Percentiles rank a stretch among this genome's conserved stretches.
Conservation (phyloP, 2,329 filamentous ascomycete species). For the Bipolaris gigantea region DNA sequence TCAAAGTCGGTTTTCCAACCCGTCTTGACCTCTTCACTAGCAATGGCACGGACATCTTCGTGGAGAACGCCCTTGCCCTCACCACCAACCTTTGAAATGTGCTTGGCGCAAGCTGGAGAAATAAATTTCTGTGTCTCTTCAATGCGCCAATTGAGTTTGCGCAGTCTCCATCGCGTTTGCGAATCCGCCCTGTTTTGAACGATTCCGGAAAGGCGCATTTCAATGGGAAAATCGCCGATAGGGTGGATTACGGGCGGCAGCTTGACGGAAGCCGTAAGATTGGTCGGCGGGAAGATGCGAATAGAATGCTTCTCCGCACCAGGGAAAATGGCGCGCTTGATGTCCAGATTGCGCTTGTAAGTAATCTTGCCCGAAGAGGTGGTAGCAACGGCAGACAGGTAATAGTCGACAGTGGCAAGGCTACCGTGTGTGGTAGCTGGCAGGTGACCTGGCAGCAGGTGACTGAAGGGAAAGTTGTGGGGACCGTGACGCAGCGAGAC, state of each 20-base stretch:
- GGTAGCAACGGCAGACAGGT: slow-evolving; percentile 58
- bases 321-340: slow-evolving; percentile 78
- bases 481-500: slow-evolving; percentile 52
- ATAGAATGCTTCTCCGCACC: slow-evolving; percentile 85
- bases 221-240: slow-evolving; percentile 76
- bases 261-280: slow-evolving; percentile 82
- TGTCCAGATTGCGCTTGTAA: slow-evolving; percentile 67
- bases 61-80: slow-evolving; percentile 72
- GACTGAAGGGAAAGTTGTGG: slow-evolving; percentile 87
- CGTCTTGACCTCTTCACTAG: slow-evolving; percentile 76
- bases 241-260: slow-evolving; percentile 84
- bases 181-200: slow-evolving; percentile 67
- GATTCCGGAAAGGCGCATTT: slow-evolving; percentile 83
- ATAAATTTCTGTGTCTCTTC: slow-evolving; percentile 83
- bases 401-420: slow-evolving; percentile 75
- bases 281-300: slow-evolving; percentile 93
- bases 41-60: slow-evolving; percentile 75
- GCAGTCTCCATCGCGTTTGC: slow-evolving; percentile 83
- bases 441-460: slow-evolving; percentile 81
- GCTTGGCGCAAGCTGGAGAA: slow-evolving; percentile 77
- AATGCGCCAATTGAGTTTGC: slow-evolving; percentile 89
- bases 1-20: slow-evolving; percentile 88
- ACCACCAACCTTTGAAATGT: slow-evolving; percentile 66
- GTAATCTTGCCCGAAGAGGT: slow-evolving; percentile 63
- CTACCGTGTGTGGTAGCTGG: slow-evolving; percentile 78